Conservation (phyloP, 805 yeast genomes). For the Kazachstania psychrophila region DNA sequence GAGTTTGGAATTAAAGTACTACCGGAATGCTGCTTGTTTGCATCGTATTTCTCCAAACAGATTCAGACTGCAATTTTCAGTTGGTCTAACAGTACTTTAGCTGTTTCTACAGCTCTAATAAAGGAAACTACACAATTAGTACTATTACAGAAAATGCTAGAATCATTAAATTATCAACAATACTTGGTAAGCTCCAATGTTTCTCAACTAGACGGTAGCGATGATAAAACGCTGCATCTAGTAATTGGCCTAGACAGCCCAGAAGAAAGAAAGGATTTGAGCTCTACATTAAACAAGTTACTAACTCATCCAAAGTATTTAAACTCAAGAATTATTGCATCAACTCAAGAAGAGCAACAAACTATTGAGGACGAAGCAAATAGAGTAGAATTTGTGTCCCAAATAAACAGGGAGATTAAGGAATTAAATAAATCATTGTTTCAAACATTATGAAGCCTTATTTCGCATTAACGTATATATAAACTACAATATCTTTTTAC, state of each 20-base stretch:
- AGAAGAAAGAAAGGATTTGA: slow-evolving; percentile 50
- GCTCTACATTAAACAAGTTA: slow-evolving; percentile 56
- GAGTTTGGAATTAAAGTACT: slow-evolving; percentile 54
- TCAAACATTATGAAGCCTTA: slow-evolving; percentile 5
- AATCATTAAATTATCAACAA: slow-evolving; percentile 42
- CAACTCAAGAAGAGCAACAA: slow-evolving; percentile 56
- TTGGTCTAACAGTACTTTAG: slow-evolving; percentile 45
- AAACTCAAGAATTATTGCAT: slow-evolving; percentile 55
- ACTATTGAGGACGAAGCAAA: slow-evolving; percentile 41
- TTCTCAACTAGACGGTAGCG: not conserved
- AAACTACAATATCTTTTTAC: no score
- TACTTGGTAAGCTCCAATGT: slow-evolving; percentile 29
- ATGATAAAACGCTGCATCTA: slow-evolving; percentile 14
- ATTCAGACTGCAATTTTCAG: slow-evolving; percentile 50
- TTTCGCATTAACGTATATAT: no score
- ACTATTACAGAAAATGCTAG: slow-evolving; percentile 50
- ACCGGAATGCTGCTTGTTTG: slow-evolving; percentile 57
- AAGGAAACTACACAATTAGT: slow-evolving; percentile 65
- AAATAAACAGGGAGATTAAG: slow-evolving; percentile 41
- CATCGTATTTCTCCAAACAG: slow-evolving; percentile 56
- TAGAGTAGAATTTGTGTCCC: slow-evolving; percentile 36
- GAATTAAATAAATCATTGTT: slow-evolving; percentile 40
- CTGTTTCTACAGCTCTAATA: slow-evolving; percentile 42
- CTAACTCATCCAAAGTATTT: slow-evolving; percentile 82
- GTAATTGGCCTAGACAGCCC: slow-evolving; percentile 56